Percentiles rank a stretch among this genome's conserved stretches.
These are phyloP conservation scores for Ceratobasidium sp. DNA, from an alignment of 1,284 basidiomycete genomes.

Conservation along the genomic window DNA sequence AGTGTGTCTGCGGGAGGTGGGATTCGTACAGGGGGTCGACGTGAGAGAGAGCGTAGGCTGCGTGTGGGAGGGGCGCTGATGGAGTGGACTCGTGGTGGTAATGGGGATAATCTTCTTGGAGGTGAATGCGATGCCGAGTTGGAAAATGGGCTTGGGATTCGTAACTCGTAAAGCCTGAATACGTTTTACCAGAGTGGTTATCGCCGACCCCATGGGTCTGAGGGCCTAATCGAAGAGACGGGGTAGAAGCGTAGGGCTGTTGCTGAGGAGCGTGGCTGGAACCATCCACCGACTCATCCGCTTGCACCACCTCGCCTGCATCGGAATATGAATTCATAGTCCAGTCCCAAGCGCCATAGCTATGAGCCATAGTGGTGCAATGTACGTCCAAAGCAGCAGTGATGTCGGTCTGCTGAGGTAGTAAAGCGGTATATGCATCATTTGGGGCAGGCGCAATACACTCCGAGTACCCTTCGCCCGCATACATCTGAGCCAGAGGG, in stretches of 20 bases:
- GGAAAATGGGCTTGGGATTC: no score
- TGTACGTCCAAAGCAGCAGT: no score
- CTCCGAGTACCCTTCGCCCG: background rate
- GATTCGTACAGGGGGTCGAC: conserved; percentile 30
- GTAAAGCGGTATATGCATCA: background rate
- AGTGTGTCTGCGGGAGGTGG: conserved; percentile 18
- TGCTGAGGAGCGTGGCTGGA: background rate
- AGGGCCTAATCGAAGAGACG: no score
- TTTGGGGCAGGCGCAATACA: background rate
- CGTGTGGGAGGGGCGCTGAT: conserved; percentile 8
- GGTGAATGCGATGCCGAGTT: no score
- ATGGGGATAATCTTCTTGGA: no score
- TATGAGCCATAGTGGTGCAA: background rate
- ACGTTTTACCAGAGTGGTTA: no score
- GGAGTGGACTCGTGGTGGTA: no score
- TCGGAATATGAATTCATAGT: background rate
- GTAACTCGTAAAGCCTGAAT: no score
- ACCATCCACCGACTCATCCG: background rate
- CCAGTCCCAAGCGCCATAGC: background rate
- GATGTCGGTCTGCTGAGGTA: background rate
- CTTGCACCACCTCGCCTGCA: background rate
- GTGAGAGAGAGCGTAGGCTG: conserved; percentile 22
- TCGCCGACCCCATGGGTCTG: background rate
- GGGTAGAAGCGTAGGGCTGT: background rate
- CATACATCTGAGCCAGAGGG: conserved; percentile 9